Evolutionary conservation across 371 early-diverging fungal species (phyloP).

Genomic region (Nematocida displodere): DNA sequence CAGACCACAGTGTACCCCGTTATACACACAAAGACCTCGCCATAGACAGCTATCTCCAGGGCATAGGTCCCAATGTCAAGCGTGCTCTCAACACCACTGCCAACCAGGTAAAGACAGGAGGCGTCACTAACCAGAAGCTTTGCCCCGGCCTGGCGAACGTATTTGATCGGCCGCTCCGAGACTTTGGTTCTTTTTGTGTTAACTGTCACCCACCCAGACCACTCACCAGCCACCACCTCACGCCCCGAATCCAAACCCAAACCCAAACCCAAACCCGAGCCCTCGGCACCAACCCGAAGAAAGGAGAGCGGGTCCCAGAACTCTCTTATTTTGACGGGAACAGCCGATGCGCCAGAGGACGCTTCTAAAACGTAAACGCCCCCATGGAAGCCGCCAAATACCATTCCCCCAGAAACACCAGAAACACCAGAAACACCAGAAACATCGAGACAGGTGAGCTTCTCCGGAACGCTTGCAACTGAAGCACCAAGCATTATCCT

Average conservation of each 20-base stretch:
- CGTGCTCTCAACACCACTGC: background rate
- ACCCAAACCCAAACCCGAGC: too few species aligned
- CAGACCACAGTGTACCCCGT: conserved; percentile 21
- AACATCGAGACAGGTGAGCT: too few species aligned
- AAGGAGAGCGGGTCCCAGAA: too few species aligned
- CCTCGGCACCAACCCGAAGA: too few species aligned
- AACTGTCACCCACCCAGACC: background rate
- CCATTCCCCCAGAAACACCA: background rate
- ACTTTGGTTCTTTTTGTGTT: background rate
- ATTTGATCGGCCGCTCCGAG: conserved; percentile 13
- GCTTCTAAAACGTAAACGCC: background rate
- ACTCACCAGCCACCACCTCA: conserved; percentile 12
- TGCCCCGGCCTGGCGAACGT: background rate
- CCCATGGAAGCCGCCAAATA: background rate
- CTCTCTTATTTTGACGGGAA: too few species aligned
- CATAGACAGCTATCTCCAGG: background rate
- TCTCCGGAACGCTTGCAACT: too few species aligned
- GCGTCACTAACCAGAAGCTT: background rate
- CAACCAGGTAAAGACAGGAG: background rate
- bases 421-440: too few species aligned
- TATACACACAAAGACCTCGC: background rate
- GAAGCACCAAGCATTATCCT: too few species aligned
- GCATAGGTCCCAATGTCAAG: background rate
- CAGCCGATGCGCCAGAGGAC: background rate
- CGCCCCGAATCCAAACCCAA: too few species aligned